These are phyloP conservation scores for Mediolabrus comicus DNA, from an alignment of 108 stramenopile species.

Conservation along the genomic window DNA sequence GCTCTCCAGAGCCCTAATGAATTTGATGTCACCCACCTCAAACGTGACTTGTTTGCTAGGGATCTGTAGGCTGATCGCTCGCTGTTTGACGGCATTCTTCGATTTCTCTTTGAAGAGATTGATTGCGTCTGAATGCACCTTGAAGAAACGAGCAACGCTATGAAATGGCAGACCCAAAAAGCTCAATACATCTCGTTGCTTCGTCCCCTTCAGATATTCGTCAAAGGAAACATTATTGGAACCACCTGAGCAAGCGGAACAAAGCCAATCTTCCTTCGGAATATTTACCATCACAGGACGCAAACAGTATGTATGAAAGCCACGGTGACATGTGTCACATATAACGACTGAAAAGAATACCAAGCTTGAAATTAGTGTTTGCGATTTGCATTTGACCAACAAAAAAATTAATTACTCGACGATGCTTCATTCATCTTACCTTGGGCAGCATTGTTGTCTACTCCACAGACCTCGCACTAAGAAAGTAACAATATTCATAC, in stretches of 20 bases:
- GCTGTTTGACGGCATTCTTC: conserved; percentile 16
- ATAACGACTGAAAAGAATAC: conserved; percentile 25
- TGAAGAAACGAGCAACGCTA: conserved; percentile 18
- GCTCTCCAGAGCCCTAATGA: conserved; percentile 21
- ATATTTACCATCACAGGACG: conserved; percentile 53
- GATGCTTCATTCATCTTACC: not conserved
- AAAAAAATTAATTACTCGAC: not conserved
- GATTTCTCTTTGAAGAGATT: conserved; percentile 11
- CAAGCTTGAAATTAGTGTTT: too few species aligned
- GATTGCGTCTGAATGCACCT: conserved; percentile 31
- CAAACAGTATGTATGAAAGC: conserved; percentile 52
- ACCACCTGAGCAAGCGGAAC: conserved; percentile 20
- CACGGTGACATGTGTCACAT: conserved; percentile 49
- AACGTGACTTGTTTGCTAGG: conserved; percentile 11
- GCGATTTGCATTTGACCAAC: too few species aligned
- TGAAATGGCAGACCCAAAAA: conserved; percentile 40
- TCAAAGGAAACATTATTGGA: conserved; percentile 21
- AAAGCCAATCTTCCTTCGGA: conserved; percentile 45
- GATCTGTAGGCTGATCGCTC: conserved; percentile 13
- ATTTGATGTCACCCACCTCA: conserved; percentile 14
- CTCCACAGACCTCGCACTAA: conserved; percentile 30
- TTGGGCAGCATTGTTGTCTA: conserved; percentile 41
- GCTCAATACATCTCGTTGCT: conserved; percentile 6
- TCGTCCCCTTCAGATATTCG: conserved; percentile 6
- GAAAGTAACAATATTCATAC: not conserved